Evolutionary conservation across 73 alveolate genomes (phyloP).

Genomic region (Paramecium biaurelia): DNA sequence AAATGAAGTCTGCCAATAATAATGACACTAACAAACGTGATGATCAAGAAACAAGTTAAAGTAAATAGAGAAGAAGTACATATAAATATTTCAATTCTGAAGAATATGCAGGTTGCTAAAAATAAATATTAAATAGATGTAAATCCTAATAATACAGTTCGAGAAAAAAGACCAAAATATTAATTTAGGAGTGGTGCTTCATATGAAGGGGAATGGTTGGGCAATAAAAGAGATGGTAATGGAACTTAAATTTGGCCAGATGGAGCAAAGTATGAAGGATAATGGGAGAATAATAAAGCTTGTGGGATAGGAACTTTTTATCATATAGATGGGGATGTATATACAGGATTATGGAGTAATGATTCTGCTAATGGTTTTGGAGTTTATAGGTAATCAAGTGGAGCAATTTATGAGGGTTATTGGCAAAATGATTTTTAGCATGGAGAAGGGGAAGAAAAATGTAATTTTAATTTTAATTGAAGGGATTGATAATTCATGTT

Average conservation of each 20-base stretch:
- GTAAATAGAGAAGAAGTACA: neutral
- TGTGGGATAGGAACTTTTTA: slow-evolving; percentile 85
- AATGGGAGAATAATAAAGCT: slow-evolving; percentile 80
- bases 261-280: slow-evolving; percentile 86
- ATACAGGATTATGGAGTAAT: slow-evolving; percentile 79
- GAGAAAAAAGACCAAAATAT: slow-evolving; percentile 59
- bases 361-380: slow-evolving; percentile 89
- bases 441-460: slow-evolving; percentile 77
- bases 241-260: slow-evolving; percentile 92
- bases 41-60: neutral
- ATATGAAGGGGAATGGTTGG: slow-evolving; percentile 78
- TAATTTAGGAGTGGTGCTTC: slow-evolving; percentile 73
- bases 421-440: slow-evolving; percentile 77
- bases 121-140: neutral
- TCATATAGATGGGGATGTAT: slow-evolving; percentile 76
- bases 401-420: slow-evolving; percentile 82
- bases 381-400: slow-evolving; percentile 76
- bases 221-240: slow-evolving; percentile 82
- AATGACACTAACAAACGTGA: neutral
- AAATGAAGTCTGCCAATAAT: neutral
- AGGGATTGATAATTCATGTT: slow-evolving; percentile 78
- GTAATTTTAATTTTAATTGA: neutral
- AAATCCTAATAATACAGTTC: neutral
- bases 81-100: neutral
- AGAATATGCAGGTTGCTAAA: neutral